Evolutionary conservation across 2,329 filamentous ascomycete species (phyloP).

Genomic region (Xylaria multiplex): DNA sequence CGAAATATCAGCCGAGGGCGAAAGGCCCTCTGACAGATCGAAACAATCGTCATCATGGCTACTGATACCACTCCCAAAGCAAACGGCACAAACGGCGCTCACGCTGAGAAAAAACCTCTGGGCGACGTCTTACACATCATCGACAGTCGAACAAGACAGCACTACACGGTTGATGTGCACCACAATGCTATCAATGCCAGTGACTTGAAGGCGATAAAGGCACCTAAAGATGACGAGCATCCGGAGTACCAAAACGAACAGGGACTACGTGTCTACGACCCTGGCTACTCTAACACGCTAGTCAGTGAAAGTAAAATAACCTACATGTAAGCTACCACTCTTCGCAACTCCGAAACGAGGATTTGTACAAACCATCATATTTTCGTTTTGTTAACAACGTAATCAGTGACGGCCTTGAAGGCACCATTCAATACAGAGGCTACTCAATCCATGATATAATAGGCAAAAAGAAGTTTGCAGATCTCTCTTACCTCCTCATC

Average conservation of each 20-base stretch:
- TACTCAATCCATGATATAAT: constrained; percentile 37
- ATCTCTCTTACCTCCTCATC: constrained; percentile 37
- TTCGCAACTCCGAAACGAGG: not conserved
- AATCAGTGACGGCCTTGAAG: constrained; percentile 30
- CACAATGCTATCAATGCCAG: constrained; percentile 36
- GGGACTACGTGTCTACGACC: constrained; percentile 37
- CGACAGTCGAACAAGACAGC: constrained; percentile 36
- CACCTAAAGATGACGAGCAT: constrained; percentile 35
- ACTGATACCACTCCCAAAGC: constrained; percentile 13
- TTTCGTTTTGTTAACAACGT: constrained; percentile 3
- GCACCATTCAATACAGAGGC: constrained; percentile 35
- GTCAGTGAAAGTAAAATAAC: constrained; percentile 40
- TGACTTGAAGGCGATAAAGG: constrained; percentile 36
- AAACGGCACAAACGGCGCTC: constrained; percentile 28
- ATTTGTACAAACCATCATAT: not conserved
- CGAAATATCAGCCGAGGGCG: constrained; percentile 7
- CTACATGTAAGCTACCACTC: constrained; percentile 33
- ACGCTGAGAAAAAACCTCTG: constrained; percentile 15
- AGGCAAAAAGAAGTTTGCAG: constrained; percentile 34
- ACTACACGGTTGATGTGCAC: constrained; percentile 28
- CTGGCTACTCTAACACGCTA: constrained; percentile 37
- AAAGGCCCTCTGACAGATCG: not conserved
- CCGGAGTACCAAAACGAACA: constrained; percentile 38
- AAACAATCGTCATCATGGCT: constrained; percentile 18
- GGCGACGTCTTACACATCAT: constrained; percentile 35